These are phyloP conservation scores for Alternaria brassicicola DNA, from an alignment of 2,329 filamentous ascomycete species.

Conservation along the genomic window DNA sequence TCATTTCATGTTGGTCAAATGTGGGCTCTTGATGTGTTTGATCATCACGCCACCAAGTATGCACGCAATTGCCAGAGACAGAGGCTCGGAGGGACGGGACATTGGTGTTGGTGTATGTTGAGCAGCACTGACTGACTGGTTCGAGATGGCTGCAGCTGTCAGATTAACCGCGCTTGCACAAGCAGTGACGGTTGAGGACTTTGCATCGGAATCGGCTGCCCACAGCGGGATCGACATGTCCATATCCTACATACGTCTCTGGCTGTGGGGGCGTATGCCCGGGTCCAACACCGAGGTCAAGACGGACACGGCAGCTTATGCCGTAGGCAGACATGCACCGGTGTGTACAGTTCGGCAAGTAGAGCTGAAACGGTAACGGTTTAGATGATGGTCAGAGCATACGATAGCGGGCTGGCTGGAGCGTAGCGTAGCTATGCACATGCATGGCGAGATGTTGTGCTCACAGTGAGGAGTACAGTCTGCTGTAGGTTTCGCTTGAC, in stretches of 20 bases:
- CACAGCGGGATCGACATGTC: constrained; percentile 10
- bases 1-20: constrained; percentile 15
- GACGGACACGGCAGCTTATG: not conserved
- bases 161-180: constrained; percentile 2
- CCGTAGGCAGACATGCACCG: not conserved
- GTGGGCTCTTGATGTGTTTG: not conserved
- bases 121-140: constrained; percentile 1
- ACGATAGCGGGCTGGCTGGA: not conserved
- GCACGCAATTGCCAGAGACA: not conserved
- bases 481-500: constrained; percentile 9
- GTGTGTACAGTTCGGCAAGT: not conserved
- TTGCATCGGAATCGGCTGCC: constrained; percentile 1
- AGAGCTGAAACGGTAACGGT: constrained; percentile 6
- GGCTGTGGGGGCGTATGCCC: not conserved
- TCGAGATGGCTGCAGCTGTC: constrained; percentile 6
- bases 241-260: not conserved
- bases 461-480: constrained; percentile 9
- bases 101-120: not conserved
- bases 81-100: not conserved
- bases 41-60: not conserved
- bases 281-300: not conserved
- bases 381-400: constrained; percentile 6
- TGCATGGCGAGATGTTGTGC: constrained; percentile 9
- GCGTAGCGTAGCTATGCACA: constrained; percentile 7
- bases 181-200: constrained; percentile 1